phyloP scores from a whole-genome alignment of 495 filamentous ascomycete species.

The Oidiodendron maius region DNA sequence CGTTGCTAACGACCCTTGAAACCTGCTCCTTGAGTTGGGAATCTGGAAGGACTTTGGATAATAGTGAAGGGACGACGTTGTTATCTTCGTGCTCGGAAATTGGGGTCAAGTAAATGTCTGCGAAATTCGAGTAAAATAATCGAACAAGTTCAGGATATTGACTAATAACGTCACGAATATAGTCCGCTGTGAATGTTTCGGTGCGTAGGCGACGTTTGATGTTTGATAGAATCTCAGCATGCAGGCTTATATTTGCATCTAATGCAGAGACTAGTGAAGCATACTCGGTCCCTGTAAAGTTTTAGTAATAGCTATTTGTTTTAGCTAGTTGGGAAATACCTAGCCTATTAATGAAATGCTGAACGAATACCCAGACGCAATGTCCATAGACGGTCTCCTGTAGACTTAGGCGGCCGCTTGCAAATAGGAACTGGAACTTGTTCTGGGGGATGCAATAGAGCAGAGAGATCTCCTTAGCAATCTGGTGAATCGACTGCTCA shows the following conservation, averaged over 20 bases:
- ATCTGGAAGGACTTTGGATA: conserved; percentile 73
- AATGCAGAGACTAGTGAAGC: conserved; percentile 73
- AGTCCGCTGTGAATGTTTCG: conserved; percentile 96
- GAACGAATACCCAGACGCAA: conserved; percentile 93
- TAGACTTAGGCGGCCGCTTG: conserved; percentile 76
- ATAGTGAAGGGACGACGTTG: conserved; percentile 58
- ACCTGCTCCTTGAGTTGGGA: conserved; percentile 73
- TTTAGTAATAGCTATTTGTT: background rate
- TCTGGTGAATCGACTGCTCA: conserved; percentile 93
- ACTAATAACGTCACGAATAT: conserved; percentile 94
- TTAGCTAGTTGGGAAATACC: conserved; percentile 30
- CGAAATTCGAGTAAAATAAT: conserved; percentile 85
- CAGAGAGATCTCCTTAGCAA: conserved; percentile 95
- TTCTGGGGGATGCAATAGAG: conserved; percentile 98
- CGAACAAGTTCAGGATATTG: conserved; percentile 85
- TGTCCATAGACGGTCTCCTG: conserved; percentile 97
- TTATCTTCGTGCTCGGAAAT: conserved; percentile 54
- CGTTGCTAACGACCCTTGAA: conserved; percentile 72
- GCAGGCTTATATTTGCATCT: conserved; percentile 71
- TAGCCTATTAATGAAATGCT: conserved; percentile 93
- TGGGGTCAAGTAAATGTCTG: conserved; percentile 84
- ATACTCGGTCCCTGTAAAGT: conserved; percentile 65
- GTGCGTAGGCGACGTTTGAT: conserved; percentile 92
- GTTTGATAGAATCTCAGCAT: conserved; percentile 90
- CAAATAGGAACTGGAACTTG: conserved; percentile 85